These are phyloP conservation scores for Phoma sp. DNA, from an alignment of 2,329 filamentous ascomycete species.

Conservation along the genomic window DNA sequence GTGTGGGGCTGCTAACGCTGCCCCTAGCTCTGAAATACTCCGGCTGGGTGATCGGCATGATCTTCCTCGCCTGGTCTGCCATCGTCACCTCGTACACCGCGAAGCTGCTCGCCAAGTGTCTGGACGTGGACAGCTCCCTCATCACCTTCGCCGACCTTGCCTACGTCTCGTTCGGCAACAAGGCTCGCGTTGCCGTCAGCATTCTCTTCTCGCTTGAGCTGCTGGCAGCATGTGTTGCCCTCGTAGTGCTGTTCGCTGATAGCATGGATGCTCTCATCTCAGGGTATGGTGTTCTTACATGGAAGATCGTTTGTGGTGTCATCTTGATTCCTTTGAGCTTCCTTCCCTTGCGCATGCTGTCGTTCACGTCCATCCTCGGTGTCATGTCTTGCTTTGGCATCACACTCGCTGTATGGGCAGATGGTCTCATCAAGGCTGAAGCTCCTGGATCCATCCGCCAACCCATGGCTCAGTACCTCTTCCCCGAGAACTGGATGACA, in stretches of 20 bases:
- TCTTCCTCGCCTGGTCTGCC: slow-evolving; percentile 77
- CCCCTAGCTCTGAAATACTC: slow-evolving; percentile 87
- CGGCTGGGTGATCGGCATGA: slow-evolving; percentile 84
- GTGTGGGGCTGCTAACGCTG: slow-evolving; percentile 86
- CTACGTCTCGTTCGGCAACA: slow-evolving; percentile 85
- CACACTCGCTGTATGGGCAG: slow-evolving; percentile 80
- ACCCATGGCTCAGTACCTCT: slow-evolving; percentile 79
- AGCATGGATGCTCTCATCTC: slow-evolving; percentile 82
- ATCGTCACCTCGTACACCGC: slow-evolving; percentile 85
- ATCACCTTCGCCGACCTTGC: slow-evolving; percentile 96
- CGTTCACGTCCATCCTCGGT: slow-evolving; percentile 91
- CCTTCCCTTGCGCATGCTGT: slow-evolving; percentile 80
- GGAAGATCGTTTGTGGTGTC: slow-evolving; percentile 85
- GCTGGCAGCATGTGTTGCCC: slow-evolving; percentile 84
- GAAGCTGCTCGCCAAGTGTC: slow-evolving; percentile 82
- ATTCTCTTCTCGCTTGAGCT: slow-evolving; percentile 88
- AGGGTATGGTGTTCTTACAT: slow-evolving; percentile 70
- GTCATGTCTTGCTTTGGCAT: slow-evolving; percentile 90
- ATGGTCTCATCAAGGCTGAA: slow-evolving; percentile 84
- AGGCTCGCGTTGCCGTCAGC: slow-evolving; percentile 81
- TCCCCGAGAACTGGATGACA: slow-evolving; percentile 86
- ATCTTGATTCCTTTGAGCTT: slow-evolving; percentile 85
- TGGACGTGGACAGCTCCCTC: slow-evolving; percentile 82
- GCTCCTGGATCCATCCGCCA: slow-evolving; percentile 82
- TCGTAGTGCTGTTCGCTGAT: slow-evolving; percentile 95